A percentile compares a stretch with the other conserved stretches of the same genome.
Evolutionary conservation across 176 grass and related monocot species (phyloP).

Genomic region (Juncus effusus): DNA sequence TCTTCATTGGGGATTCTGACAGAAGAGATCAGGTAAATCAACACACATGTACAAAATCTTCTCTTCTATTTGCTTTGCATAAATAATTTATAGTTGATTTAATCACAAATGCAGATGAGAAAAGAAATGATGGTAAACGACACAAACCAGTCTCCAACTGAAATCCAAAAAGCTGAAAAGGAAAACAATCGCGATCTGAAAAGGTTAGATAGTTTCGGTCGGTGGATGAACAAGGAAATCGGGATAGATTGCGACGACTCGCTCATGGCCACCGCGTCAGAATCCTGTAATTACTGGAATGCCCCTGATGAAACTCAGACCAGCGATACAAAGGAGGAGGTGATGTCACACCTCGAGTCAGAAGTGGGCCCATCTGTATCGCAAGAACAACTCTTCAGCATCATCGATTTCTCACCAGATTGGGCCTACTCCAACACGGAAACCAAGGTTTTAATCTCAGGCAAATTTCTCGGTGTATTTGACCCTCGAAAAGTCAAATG

Average conservation of each 20-base stretch:
- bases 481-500: constrained; percentile 56
- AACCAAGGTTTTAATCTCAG: constrained; percentile 78
- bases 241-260: constrained; percentile 53
- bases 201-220: constrained; percentile 75
- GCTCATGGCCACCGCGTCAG: constrained; percentile 41
- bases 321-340: constrained; percentile 45
- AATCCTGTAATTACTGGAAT: constrained; percentile 56
- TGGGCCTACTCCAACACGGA: constrained; percentile 47
- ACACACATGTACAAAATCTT: no score
- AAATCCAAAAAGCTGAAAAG: constrained; percentile 5
- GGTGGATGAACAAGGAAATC: constrained; percentile 88
- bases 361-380: constrained; percentile 70
- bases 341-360: constrained; percentile 45
- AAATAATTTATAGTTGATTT: no score
- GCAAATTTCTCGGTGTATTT: constrained; percentile 60
- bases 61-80: no score
- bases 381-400: constrained; percentile 75
- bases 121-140: constrained; percentile 15
- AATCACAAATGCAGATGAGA: constrained; percentile 20
- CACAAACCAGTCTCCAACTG: neutral
- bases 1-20: constrained; percentile 30
- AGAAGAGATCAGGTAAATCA: constrained; percentile 19
- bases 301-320: constrained; percentile 32
- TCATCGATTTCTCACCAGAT: constrained; percentile 68
- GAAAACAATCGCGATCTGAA: constrained; percentile 43